phyloP scores from a whole-genome alignment of 1,139 yeast species.

The Pichiaceae sp. region DNA sequence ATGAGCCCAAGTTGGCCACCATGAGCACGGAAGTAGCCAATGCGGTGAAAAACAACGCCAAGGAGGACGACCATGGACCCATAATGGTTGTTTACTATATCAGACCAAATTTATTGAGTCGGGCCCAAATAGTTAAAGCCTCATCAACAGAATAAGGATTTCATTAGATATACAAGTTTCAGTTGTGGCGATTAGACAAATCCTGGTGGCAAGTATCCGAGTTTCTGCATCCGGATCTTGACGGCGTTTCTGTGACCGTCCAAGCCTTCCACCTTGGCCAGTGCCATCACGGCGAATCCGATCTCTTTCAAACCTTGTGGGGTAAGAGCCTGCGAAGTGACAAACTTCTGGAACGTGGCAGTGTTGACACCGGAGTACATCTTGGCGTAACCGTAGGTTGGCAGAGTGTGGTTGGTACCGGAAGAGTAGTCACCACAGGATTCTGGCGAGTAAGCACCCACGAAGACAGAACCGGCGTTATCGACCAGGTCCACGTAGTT shows the following conservation, averaged over 20 bases:
- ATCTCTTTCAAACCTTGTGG: slow-evolving; percentile 77
- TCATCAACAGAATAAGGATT: too few relatives aligned
- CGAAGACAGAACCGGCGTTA: slow-evolving; percentile 94
- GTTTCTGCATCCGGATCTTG: slow-evolving; percentile 80
- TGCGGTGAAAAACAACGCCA: slow-evolving; percentile 2
- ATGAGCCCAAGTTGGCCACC: slow-evolving; percentile 12
- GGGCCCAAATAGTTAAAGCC: too few relatives aligned
- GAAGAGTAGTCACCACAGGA: slow-evolving; percentile 97
- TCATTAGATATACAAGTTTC: too few relatives aligned
- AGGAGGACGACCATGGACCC: neutral
- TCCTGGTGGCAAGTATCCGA: slow-evolving; percentile 33
- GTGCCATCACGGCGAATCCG: slow-evolving; percentile 92
- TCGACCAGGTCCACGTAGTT: slow-evolving; percentile 65
- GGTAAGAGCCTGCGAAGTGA: slow-evolving; percentile 86
- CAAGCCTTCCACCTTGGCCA: slow-evolving; percentile 95
- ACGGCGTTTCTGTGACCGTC: slow-evolving; percentile 97
- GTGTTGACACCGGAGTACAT: slow-evolving; percentile 97
- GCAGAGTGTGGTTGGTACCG: slow-evolving; percentile 96
- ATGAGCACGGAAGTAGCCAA: slow-evolving; percentile 8
- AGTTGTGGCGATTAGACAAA: too few relatives aligned
- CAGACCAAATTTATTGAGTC: too few relatives aligned
- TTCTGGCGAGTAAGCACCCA: slow-evolving; percentile 94
- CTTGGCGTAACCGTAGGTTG: slow-evolving; percentile 96
- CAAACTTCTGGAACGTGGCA: slow-evolving; percentile 88
- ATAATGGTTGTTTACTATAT: too few relatives aligned